These are phyloP conservation scores for Cryptococcus amylolentus DNA, from an alignment of 1,284 basidiomycete genomes.

Conservation along the genomic window DNA sequence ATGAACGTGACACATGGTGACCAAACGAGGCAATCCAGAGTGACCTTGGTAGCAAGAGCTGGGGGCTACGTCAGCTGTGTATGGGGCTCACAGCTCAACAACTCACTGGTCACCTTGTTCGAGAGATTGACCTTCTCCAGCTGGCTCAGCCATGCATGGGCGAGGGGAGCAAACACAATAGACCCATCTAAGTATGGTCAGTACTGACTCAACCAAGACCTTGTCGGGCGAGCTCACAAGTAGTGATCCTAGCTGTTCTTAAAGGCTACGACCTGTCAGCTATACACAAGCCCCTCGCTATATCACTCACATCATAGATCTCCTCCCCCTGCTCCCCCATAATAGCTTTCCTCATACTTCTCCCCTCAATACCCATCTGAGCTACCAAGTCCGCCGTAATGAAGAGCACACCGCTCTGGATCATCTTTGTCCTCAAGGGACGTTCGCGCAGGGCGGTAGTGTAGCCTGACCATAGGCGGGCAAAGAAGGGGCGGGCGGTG, in stretches of 20 bases:
- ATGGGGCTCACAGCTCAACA: background rate
- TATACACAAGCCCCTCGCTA: background rate
- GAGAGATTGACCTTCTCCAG: conserved; percentile 31
- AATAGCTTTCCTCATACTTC: conserved; percentile 46
- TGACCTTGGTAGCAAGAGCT: conserved; percentile 28
- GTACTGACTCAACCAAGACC: background rate
- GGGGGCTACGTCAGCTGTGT: conserved; percentile 1
- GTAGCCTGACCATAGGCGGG: conserved; percentile 31
- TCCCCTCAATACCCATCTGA: conserved; percentile 71
- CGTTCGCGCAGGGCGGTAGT: conserved; percentile 16
- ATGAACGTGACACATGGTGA: conserved; percentile 40
- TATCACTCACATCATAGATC: conserved; percentile 18
- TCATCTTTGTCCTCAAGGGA: conserved; percentile 43
- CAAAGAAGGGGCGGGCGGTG: conserved; percentile 10
- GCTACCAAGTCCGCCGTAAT: conserved; percentile 74
- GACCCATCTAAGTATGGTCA: conserved; percentile 15
- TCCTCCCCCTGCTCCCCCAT: conserved; percentile 12
- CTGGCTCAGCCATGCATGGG: conserved; percentile 32
- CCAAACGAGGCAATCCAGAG: conserved; percentile 35
- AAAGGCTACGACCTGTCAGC: conserved; percentile 53
- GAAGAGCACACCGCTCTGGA: conserved; percentile 65
- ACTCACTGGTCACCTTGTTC: conserved; percentile 27
- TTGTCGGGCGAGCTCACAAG: conserved; percentile 53
- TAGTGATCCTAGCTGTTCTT: conserved; percentile 66
- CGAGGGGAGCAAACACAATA: conserved; percentile 40